Evolutionary conservation across 306 rosid genomes (phyloP).

Genomic region (Dalbergia oliveri): DNA sequence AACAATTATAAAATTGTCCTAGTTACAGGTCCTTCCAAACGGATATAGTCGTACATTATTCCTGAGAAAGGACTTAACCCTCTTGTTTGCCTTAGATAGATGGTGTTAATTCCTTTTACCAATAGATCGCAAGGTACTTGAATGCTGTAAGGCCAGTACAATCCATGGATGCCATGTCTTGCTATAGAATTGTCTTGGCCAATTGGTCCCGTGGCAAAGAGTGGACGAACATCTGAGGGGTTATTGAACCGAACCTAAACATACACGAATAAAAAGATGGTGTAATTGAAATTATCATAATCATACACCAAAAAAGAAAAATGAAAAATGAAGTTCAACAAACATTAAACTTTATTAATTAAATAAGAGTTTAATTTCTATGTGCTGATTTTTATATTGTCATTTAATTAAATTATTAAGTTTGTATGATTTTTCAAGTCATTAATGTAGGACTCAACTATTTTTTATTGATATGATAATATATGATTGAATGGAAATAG

Average conservation of each 20-base stretch:
- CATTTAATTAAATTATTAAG: too few relatives aligned
- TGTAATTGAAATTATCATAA: neutral
- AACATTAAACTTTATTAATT: too few relatives aligned
- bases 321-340: too few relatives aligned
- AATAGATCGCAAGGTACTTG: conserved; percentile 43
- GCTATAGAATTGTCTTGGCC: conserved; percentile 74
- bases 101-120: conserved; percentile 53
- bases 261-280: neutral
- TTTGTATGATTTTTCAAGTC: too few relatives aligned
- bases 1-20: too few relatives aligned
- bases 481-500: too few relatives aligned
- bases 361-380: too few relatives aligned
- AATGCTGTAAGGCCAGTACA: conserved; percentile 58
- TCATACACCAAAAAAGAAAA: neutral
- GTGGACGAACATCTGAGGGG: neutral
- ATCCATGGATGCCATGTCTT: conserved; percentile 81
- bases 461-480: too few relatives aligned
- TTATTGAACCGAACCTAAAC: conserved; percentile 62
- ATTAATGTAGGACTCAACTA: too few relatives aligned
- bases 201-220: conserved; percentile 51
- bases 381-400: too few relatives aligned
- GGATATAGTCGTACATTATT: conserved; percentile 73
- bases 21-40: conserved; percentile 61
- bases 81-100: conserved; percentile 62
- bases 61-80: conserved; percentile 45